A percentile compares a stretch with the other conserved stretches of the same genome.
Evolutionary conservation across 2,329 filamentous ascomycete genomes (phyloP).

Genomic region (Aspergillus awamori): DNA sequence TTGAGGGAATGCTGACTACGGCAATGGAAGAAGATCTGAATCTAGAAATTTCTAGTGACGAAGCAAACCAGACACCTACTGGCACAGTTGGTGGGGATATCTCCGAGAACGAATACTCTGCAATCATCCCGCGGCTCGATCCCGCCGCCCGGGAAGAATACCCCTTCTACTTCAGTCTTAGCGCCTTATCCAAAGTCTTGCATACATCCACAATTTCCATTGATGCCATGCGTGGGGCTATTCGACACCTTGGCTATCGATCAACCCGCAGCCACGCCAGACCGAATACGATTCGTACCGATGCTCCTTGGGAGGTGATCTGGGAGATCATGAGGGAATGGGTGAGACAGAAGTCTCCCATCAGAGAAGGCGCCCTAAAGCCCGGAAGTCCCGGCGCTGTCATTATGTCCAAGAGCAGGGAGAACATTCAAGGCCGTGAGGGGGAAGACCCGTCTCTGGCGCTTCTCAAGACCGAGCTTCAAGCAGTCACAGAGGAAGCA

Average conservation of each 20-base stretch:
- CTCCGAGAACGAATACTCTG: slow-evolving; percentile 27
- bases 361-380: slow-evolving; percentile 72
- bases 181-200: slow-evolving; percentile 71
- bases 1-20: slow-evolving; percentile 89
- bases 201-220: slow-evolving; percentile 81
- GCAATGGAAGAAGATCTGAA: slow-evolving; percentile 73
- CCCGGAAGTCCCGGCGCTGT: slow-evolving; percentile 70
- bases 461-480: slow-evolving; percentile 41
- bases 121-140: slow-evolving; percentile 53
- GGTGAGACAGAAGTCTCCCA: slow-evolving; percentile 76
- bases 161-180: slow-evolving; percentile 86
- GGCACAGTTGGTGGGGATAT: slow-evolving; percentile 13
- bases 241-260: slow-evolving; percentile 77
- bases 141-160: slow-evolving; percentile 70
- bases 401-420: slow-evolving; percentile 59
- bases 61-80: slow-evolving; percentile 15
- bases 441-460: slow-evolving; percentile 36
- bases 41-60: slow-evolving; percentile 23
- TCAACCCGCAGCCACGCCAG: slow-evolving; percentile 87
- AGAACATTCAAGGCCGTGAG: slow-evolving; percentile 34
- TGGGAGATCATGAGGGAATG: slow-evolving; percentile 96
- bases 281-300: slow-evolving; percentile 86
- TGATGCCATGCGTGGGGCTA: slow-evolving; percentile 76
- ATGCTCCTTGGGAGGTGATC: slow-evolving; percentile 85
- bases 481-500: slow-evolving; percentile 37